Evolutionary conservation across 768 basidiomycete genomes (phyloP).

Genomic region (Suillus occidentalis): DNA sequence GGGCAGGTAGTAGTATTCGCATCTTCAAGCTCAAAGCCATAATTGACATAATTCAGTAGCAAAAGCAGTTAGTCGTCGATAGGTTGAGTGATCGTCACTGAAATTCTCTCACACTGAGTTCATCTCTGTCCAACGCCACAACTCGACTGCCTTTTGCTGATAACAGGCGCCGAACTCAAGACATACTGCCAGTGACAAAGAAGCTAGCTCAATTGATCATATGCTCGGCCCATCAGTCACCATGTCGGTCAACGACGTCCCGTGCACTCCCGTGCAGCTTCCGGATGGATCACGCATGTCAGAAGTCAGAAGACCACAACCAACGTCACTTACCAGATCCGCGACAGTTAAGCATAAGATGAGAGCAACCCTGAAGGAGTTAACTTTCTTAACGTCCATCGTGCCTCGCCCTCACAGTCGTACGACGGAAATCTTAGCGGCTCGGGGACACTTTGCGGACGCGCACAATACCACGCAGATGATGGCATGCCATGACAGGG

Average conservation of each 20-base stretch:
- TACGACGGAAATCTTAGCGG: constrained; percentile 4
- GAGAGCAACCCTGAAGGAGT: constrained; percentile 34
- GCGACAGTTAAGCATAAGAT: constrained; percentile 20
- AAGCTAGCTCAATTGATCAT: constrained; percentile 5
- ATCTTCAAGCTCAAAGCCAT: neutral
- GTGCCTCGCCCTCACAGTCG: constrained; percentile 15
- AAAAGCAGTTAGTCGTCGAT: constrained; percentile 23
- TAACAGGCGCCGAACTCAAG: constrained; percentile 9
- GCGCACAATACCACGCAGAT: neutral
- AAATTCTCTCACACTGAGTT: constrained; percentile 27
- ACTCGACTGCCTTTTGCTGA: constrained; percentile 8
- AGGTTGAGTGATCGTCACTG: constrained; percentile 24
- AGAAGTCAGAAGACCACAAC: constrained; percentile 5
- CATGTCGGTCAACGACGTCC: constrained; percentile 5
- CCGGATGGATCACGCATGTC: constrained; percentile 9
- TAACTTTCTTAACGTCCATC: constrained; percentile 24
- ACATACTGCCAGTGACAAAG: constrained; percentile 8
- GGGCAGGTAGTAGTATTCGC: neutral
- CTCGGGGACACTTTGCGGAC: constrained; percentile 1
- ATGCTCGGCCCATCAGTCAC: constrained; percentile 3
- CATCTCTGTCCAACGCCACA: constrained; percentile 33
- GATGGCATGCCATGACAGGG: constrained; percentile 1
- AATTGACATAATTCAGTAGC: constrained; percentile 28
- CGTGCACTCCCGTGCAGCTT: constrained; percentile 15
- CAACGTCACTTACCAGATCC: constrained; percentile 20